A percentile compares a stretch with the other conserved stretches of the same genome.
Evolutionary conservation across 176 grass and related monocot genomes (phyloP).

Genomic region (Guadua angustifolia): DNA sequence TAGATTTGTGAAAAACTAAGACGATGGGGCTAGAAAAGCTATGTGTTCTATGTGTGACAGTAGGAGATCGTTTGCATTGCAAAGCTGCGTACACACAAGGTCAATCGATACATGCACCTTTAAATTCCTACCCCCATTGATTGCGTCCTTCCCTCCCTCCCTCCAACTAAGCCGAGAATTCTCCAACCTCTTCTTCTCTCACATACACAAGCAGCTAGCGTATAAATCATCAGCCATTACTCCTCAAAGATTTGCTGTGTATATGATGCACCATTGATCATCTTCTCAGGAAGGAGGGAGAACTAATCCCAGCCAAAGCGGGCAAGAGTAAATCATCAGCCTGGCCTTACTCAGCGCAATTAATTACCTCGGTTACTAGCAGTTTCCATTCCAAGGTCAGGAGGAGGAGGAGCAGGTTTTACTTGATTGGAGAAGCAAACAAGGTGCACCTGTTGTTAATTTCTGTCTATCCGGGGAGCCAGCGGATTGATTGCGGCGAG

Average conservation of each 20-base stretch:
- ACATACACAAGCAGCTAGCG: not conserved
- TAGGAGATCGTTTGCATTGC: too few species aligned
- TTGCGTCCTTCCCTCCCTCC: not conserved
- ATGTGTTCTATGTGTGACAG: too few species aligned
- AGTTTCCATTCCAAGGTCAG: slow-evolving; percentile 8
- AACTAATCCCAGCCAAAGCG: not conserved
- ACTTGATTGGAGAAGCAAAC: not conserved
- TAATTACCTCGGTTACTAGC: slow-evolving; percentile 16
- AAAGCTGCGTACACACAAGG: not conserved
- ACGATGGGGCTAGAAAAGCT: too few species aligned
- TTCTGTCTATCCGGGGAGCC: not conserved
- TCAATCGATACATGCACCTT: not conserved
- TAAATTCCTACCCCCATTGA: not conserved
- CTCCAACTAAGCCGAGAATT: not conserved
- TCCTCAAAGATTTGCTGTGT: not conserved
- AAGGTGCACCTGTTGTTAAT: not conserved
- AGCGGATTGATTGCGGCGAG: not conserved
- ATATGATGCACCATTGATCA: not conserved
- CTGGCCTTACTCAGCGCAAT: not conserved
- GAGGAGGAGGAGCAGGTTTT: not conserved
- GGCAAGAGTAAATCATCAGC: slow-evolving; percentile 14
- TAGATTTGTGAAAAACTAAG: too few species aligned
- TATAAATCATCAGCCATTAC: not conserved
- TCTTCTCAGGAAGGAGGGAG: not conserved
- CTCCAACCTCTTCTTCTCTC: not conserved